Conservation (phyloP, 108 stramenopile species). For the Nannochloropsis gaditana region DNA sequence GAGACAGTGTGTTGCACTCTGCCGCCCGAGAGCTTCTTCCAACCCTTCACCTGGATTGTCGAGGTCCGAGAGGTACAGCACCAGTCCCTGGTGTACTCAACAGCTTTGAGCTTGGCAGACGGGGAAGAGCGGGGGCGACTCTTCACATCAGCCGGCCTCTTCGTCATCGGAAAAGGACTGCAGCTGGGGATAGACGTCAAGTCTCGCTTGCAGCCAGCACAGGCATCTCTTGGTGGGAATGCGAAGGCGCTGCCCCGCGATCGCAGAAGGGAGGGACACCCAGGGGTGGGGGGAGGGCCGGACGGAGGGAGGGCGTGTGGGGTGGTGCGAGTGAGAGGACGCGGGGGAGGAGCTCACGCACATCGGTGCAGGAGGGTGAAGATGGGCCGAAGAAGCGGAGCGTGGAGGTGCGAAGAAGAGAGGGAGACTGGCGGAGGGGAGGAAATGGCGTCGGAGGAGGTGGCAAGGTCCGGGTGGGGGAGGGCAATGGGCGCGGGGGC, state of each 20-base stretch:
- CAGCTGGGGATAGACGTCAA: background rate
- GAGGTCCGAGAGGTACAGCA: background rate
- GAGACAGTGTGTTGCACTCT: constrained; percentile 1
- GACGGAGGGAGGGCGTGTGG: too few relatives aligned
- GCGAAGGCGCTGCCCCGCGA: background rate
- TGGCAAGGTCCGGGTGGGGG: background rate
- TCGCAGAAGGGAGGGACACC: background rate
- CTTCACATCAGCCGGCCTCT: background rate
- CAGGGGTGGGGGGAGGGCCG: background rate
- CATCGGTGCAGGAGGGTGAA: background rate
- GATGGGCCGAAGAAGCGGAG: background rate
- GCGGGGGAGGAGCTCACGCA: background rate
- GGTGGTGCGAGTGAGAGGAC: background rate
- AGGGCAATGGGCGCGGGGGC: background rate
- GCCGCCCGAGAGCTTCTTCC: background rate
- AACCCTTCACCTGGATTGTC: background rate
- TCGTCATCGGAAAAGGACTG: constrained; percentile 2
- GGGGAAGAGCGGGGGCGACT: background rate
- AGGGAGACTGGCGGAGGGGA: background rate
- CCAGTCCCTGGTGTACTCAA: background rate
- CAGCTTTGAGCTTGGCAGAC: background rate
- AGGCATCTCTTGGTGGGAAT: background rate
- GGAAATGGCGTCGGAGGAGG: background rate
- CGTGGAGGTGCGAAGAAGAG: background rate
- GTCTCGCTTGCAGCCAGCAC: background rate